These are phyloP conservation scores for Phlebopus sp. DNA, from an alignment of 1,284 basidiomycete species.

Conservation along the genomic window DNA sequence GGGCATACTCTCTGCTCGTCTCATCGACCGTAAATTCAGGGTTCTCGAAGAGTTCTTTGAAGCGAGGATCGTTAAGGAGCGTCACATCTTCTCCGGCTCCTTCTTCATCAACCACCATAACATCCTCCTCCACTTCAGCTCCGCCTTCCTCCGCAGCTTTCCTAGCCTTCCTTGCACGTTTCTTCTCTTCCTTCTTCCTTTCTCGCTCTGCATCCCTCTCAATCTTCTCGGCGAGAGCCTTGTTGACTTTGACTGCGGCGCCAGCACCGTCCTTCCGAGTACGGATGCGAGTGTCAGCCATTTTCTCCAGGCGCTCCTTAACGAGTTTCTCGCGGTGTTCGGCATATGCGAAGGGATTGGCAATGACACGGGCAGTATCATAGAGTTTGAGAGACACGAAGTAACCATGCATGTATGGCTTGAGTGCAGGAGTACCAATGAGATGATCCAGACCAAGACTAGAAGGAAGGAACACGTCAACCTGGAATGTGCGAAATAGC, in stretches of 20 bases:
- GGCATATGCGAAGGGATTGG: slow-evolving; percentile 93
- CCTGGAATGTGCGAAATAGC: background rate
- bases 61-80: slow-evolving; percentile 85
- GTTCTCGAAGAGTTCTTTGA: slow-evolving; percentile 89
- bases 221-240: slow-evolving; percentile 86
- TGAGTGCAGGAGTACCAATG: slow-evolving; percentile 90
- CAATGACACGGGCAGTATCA: slow-evolving; percentile 92
- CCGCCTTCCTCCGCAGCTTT: slow-evolving; percentile 33
- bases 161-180: slow-evolving; percentile 45
- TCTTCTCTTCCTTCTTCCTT: slow-evolving; percentile 60
- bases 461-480: slow-evolving; percentile 13
- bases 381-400: slow-evolving; percentile 95
- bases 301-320: slow-evolving; percentile 87
- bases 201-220: slow-evolving; percentile 71
- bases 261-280: slow-evolving; percentile 53
- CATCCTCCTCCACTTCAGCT: slow-evolving; percentile 37
- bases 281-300: slow-evolving; percentile 91
- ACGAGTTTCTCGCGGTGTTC: slow-evolving; percentile 91
- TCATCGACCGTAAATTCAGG: slow-evolving; percentile 95
- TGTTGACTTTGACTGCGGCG: slow-evolving; percentile 83
- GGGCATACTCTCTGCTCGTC: slow-evolving; percentile 79
- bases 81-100: slow-evolving; percentile 38
- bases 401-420: slow-evolving; percentile 99
- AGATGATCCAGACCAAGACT: slow-evolving; percentile 93
- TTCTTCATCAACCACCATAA: slow-evolving; percentile 41